Conservation (phyloP, 2,329 filamentous ascomycete genomes). For the Dactylellina parvicollis region DNA sequence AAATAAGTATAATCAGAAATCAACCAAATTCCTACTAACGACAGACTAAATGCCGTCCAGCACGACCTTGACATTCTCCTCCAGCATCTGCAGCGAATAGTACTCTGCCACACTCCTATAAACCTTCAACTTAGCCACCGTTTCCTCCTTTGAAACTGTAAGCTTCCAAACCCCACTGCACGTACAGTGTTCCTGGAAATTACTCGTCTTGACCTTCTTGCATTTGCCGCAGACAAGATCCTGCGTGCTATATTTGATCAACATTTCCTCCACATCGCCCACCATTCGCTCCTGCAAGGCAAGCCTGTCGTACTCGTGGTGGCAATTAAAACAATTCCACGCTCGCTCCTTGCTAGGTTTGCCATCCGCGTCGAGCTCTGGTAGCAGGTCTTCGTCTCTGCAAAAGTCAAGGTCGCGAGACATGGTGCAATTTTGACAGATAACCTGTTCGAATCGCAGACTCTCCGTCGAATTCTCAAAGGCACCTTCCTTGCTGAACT, state of each 20-base stretch:
- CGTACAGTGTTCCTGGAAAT: conserved; percentile 95
- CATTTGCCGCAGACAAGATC: conserved; percentile 82
- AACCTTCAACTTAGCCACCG: conserved; percentile 73
- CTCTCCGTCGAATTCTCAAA: conserved; percentile 86
- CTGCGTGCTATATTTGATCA: conserved; percentile 85
- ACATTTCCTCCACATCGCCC: conserved; percentile 75
- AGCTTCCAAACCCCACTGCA: conserved; percentile 87
- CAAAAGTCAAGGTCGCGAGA: conserved; percentile 90
- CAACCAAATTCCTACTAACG: neutral
- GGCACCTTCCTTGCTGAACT: conserved; percentile 87
- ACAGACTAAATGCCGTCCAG: conserved; percentile 40
- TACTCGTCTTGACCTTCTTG: conserved; percentile 81
- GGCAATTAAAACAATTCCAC: conserved; percentile 78
- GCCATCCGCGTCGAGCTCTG: conserved; percentile 60
- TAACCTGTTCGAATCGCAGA: conserved; percentile 77
- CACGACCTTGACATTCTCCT: conserved; percentile 75
- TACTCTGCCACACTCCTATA: conserved; percentile 78
- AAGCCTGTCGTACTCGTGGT: conserved; percentile 78
- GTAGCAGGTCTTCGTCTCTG: conserved; percentile 82
- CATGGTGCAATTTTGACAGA: conserved; percentile 90
- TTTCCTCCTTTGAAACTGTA: conserved; percentile 73
- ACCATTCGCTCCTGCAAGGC: conserved; percentile 85
- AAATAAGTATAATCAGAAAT: neutral
- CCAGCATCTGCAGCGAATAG: conserved; percentile 84
- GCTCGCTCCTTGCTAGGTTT: conserved; percentile 61